These are phyloP conservation scores for Stevia rebaudiana DNA, from an alignment of 140 eudicot species.

Conservation along the genomic window DNA sequence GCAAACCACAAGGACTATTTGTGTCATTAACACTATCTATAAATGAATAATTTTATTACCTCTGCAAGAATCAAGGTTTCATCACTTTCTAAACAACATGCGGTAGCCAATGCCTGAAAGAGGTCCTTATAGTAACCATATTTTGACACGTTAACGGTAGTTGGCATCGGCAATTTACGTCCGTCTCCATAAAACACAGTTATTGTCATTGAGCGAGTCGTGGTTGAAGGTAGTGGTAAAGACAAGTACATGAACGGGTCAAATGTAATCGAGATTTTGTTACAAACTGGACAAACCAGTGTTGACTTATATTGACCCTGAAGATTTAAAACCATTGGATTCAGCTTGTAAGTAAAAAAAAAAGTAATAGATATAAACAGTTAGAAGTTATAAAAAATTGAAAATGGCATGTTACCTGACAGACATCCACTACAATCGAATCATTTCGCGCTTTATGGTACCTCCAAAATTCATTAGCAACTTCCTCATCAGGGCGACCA, in stretches of 20 bases:
- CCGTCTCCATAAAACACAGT: constrained; percentile 86
- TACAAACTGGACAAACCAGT: constrained; percentile 82
- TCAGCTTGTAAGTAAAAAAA: constrained; percentile 12
- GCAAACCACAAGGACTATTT: too few relatives aligned
- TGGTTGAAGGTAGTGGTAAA: constrained; percentile 89
- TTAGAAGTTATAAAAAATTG: not conserved
- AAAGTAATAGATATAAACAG: not conserved
- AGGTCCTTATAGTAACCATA: constrained; percentile 82
- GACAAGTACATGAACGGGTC: constrained; percentile 99
- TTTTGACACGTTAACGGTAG: constrained; percentile 70
- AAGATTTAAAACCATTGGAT: constrained; percentile 8
- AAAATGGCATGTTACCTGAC: constrained; percentile 58
- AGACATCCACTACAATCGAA: constrained; percentile 86
- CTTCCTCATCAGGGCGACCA: constrained; percentile 89
- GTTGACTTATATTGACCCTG: constrained; percentile 99
- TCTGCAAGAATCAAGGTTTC: constrained; percentile 87
- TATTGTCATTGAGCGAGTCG: constrained; percentile 76
- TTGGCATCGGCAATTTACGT: constrained; percentile 85
- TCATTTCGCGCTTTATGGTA: constrained; percentile 92
- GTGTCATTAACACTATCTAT: too few relatives aligned
- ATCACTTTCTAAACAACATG: constrained; percentile 62
- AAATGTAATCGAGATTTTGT: constrained; percentile 81
- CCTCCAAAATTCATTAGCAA: constrained; percentile 93
- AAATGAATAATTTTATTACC: constrained; percentile 37
- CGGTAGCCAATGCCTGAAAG: constrained; percentile 51